Evolutionary conservation across 306 rosid species (phyloP), one percentile per base, ranked within the genome.

Genomic region (Rubus idaeus): DNA sequence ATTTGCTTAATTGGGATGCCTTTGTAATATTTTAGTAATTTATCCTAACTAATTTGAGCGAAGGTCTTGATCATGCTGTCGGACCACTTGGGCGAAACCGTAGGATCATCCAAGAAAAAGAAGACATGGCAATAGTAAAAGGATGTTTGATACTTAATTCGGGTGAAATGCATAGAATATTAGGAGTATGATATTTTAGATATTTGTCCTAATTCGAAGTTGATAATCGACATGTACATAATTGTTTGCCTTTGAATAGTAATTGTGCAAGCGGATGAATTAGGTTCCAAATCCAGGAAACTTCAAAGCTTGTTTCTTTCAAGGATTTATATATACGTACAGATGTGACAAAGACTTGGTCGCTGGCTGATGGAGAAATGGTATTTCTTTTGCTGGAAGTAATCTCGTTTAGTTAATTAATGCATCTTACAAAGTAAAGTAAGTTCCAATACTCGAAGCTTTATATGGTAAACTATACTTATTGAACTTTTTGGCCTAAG

Each of bases 401-500:
- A 35, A 10, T 62, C 10, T 3, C 14, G 10, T 17, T 2, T 63
- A 42, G 44, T 60, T 60, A 9, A 64, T 46, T 41, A 72, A 57
- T 68, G 50, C 14, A 65, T 64, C 68, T 53, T 20, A 55, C 35
- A 70, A 65, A 76, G 76, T 37, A 53, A 44, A 75, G 64, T 3
- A 30, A 0, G 35, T 30, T 30, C 35, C 35, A 30, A 30, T 1
- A 30, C 35, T 21, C 17, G 21, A 46, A 66, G 74, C 60, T 60
- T 17, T 68, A 23, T 8, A 65, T 45, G 21, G 7, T 18, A 65
- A 40, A 65, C 49, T 40, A 65, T 7, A 20, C 21, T 66, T 66
- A 11, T 14, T 69, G 47, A 79, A 82, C 79, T 74, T 82, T 68
- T 42, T 20, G 77, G 68, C 41, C 8, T 4, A 78, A 78, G 83